Base-by-base conservation (phyloP, 768 basidiomycete species). In the Auricularia heimuer region DNA sequence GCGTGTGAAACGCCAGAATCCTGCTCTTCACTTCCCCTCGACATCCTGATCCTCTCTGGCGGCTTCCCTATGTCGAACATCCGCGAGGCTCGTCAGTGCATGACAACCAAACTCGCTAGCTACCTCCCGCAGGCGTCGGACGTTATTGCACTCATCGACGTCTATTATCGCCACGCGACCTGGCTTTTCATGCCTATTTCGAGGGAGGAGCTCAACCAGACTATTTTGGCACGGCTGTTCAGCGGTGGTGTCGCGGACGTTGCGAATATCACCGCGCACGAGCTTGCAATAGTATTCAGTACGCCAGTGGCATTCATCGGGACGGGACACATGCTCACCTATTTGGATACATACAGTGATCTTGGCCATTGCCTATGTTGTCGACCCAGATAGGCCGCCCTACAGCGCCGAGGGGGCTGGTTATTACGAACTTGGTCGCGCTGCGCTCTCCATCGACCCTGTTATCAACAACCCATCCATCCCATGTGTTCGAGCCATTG, bases 201-300 rank as follows among this genome's bases (percentile, higher is more conserved):
- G 8, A 60, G 33, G 24, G 56, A 60, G 16, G 56, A 60, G 56
- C 18, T 60, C 56, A 24, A 29, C 7, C 24, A 29, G 24, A 29
- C 87, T 69, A 78, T 88, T 62, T 66, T 67, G 76, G 6, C 77
- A 81, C 61, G 86, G 8, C 24, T 60, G 4, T 35, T 14, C 34
- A 6, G 11, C 56, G 56, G 14, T 29, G 54, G 16, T 2, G 29
- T 14, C 29, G 56, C 24, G 24, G 24, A 35, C 6, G 29, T 29
- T 10, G 12, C 39, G 12, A 42, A 42, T 14, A 24, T 60, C 16
- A 10, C 4, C 6, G 16, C 56, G 24, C 56, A 60, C 18, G 56
- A 83, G 3, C 82, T 88, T 35, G 81, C 85, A 0, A 76, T 87
- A 58, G 72, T 86, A 75, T 88, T 85, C 70, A 85, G 56, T 60